A percentile compares a stretch with the other conserved stretches of the same genome.
phyloP scores from a whole-genome alignment of 371 early-diverging fungal genomes.

The Mucor irregularis region DNA sequence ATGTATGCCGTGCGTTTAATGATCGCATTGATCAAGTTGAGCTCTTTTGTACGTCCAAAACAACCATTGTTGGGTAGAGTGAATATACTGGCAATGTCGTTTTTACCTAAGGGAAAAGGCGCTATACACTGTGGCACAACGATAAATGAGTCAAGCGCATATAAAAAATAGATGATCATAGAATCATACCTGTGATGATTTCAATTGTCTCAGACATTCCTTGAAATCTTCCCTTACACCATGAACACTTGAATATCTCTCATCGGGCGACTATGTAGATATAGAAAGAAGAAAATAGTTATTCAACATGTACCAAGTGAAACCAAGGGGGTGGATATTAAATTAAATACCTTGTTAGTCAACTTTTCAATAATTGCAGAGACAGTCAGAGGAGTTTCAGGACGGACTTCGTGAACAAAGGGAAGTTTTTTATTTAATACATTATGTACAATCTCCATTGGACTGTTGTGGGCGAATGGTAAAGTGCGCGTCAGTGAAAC shows the following conservation, averaged over 20 bases:
- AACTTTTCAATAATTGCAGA: conserved; percentile 58
- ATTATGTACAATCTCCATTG: conserved; percentile 61
- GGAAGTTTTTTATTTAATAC: conserved; percentile 55
- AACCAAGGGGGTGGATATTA: too few species aligned
- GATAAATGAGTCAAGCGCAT: not conserved
- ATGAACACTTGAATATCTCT: conserved; percentile 59
- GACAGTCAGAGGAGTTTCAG: conserved; percentile 50
- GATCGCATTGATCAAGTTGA: conserved; percentile 34
- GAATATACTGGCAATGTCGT: conserved; percentile 58
- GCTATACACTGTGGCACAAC: not conserved
- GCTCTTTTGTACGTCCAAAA: conserved; percentile 47
- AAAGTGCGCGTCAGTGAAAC: conserved; percentile 49
- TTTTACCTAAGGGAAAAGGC: conserved; percentile 47
- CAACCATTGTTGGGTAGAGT: conserved; percentile 51
- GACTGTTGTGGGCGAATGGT: conserved; percentile 52
- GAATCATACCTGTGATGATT: not conserved
- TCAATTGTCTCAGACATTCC: conserved; percentile 44
- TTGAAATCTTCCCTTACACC: conserved; percentile 58
- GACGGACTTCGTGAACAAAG: conserved; percentile 38
- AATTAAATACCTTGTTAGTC: conserved; percentile 54
- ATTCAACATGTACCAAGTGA: not conserved
- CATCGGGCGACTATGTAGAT: conserved; percentile 53
- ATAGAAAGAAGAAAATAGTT: not conserved
- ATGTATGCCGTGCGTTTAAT: conserved; percentile 40
- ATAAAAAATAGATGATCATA: not conserved